These are phyloP conservation scores for Chalciporus sphaerocephalus DNA, from an alignment of 768 basidiomycete genomes.

Conservation along the genomic window DNA sequence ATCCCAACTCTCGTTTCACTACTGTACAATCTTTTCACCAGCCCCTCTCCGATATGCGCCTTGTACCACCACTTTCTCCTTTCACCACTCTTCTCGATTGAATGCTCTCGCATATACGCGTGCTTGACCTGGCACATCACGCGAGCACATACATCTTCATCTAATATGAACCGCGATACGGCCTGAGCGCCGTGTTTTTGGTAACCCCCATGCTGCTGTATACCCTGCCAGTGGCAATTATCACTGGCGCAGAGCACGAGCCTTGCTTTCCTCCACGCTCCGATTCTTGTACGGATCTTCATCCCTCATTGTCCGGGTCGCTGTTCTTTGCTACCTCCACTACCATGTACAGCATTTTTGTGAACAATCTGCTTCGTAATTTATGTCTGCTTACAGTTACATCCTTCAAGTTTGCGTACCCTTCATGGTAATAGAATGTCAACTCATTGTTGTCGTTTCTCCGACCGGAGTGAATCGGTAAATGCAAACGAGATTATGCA, in stretches of 20 bases:
- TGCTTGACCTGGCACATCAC: background rate
- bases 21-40: constrained; percentile 6
- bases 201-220: background rate
- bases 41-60: constrained; percentile 6
- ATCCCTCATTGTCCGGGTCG: constrained; percentile 1
- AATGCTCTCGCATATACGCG: constrained; percentile 1
- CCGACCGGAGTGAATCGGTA: background rate
- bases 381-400: constrained; percentile 20
- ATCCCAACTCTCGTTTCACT: constrained; percentile 4
- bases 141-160: constrained; percentile 6
- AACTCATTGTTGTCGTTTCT: background rate
- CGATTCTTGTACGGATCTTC: background rate
- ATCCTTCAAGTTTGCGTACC: constrained; percentile 6
- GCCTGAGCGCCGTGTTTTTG: background rate
- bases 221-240: constrained; percentile 7
- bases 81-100: constrained; percentile 3
- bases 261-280: background rate
- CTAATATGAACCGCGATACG: constrained; percentile 1
- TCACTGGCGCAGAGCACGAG: constrained; percentile 1
- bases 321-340: constrained; percentile 1
- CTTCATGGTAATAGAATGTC: constrained; percentile 4
- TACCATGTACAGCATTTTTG: constrained; percentile 16
- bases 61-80: constrained; percentile 10
- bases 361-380: constrained; percentile 8
- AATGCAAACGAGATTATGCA: background rate